Base-by-base conservation (phyloP, 1,284 basidiomycete species). In the Cutaneotrichosporon sp. region DNA sequence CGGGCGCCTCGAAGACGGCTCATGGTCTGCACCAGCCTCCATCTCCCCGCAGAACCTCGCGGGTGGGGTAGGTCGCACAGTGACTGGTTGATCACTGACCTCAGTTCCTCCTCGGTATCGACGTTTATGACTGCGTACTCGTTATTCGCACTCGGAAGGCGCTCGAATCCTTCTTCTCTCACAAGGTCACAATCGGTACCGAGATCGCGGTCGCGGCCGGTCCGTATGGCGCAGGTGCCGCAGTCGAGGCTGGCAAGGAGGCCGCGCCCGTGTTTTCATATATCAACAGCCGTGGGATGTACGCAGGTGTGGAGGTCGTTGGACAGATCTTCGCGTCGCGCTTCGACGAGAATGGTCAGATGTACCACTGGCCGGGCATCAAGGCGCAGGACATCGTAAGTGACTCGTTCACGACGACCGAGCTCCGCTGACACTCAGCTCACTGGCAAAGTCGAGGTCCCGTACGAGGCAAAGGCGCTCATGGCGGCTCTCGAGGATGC, bases 171-270 rank as follows among this genome's bases (percentile, higher is more conserved):
- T 81, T 81, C 64, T 67, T 65, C 34, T 72, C 74, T 5, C 78
- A 79, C 66, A 80, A 80, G 55, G 71, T 77, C 11, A 79, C 79
- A 0, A 57, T 81, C 5, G 79, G 79, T 0, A 68, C 76, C 0
- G 79, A 81, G 55, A 71, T 79, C 1, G 79, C 67, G 7, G 73
- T 80, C 2, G 78, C 75, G 0, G 78, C 79, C 0, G 80, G 80
- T 0, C 79, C 79, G 1, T 77, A 77, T 24, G 80, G 80, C 0
- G 69, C 75, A 1, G 79, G 79, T 3, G 76, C 75, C 4, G 72
- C 72, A 0, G 69, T 71, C 3, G 79, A 80, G 60, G 65, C 72
- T 3, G 79, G 80, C 1, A 48, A 66, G 20, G 77, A 78, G 27
- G 61, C 61, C 14, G 68, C 73, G 1, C 76, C 78, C 0, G 70